Evolutionary conservation across 2,329 filamentous ascomycete species (phyloP), one percentile per base, ranked within the genome.

Genomic region (Penicillium concentricum): DNA sequence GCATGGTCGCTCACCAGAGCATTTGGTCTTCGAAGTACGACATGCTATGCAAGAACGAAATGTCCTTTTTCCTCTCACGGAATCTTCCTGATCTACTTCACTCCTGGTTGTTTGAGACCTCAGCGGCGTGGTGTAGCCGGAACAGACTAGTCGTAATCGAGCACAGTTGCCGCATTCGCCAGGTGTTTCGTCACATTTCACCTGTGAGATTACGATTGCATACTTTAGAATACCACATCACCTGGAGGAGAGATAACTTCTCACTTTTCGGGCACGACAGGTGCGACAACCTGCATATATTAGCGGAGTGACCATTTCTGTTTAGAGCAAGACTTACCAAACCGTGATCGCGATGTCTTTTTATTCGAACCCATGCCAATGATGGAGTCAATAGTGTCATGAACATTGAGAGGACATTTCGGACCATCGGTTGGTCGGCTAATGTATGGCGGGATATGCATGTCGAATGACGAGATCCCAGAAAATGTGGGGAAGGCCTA

Each of bases 191-290:
- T 65, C 63, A 34, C 63, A 65, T 43, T 65, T 65, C 37, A 65
- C 63, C 63, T 65, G 32, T 43, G 12, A 12, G 22, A 20, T 32
- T 20, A 5, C 6, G 16, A 34, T 20, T 24, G 4, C 16, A 28
- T 28, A 16, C 7, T n/a, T 56, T 22, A 55, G 55, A 52, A 15
- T 9, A 18, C 10, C n/a, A 4, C 12, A n/a, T 24, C 37, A 37
- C 9, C 7, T 22, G 8, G 26, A 16, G 8, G 12, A 35, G 13
- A 4, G 32, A 20, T 34, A 6, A 2, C 6, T 20, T 56, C 62
- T 61, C 38, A 65, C 63, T 56, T 65, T 65, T 15, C 63, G 63
- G n/a, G 63, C 61, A 16, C 63, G 61, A 47, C 63, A 65, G 5
- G 63, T 65, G 18, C 58, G 60, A 54, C 61, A 65, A 16, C 63